A percentile compares a stretch with the other conserved stretches of the same genome.
Conservation (phyloP, 75 land plant species). For the Cupressus sempervirens region DNA sequence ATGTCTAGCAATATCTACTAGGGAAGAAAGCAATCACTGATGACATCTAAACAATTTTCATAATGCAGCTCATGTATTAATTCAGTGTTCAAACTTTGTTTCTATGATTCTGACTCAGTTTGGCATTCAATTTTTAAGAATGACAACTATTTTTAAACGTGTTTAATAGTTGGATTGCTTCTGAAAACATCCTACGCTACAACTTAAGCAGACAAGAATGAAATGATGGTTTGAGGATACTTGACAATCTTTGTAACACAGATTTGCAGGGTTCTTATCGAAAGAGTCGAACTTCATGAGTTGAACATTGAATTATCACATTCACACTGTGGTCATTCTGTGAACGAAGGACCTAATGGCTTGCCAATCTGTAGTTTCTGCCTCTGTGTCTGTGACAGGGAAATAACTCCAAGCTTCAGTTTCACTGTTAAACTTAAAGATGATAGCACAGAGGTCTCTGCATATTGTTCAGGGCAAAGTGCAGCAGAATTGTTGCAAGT, state of each 20-base stretch:
- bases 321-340: conserved; percentile 47
- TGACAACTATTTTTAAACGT: not conserved
- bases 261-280: conserved; percentile 54
- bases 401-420: conserved; percentile 33
- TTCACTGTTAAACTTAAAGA: conserved; percentile 46
- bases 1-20: not conserved
- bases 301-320: conserved; percentile 36
- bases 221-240: not conserved
- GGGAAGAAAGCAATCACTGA: not conserved
- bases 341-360: conserved; percentile 25
- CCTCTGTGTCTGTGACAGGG: conserved; percentile 28
- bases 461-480: conserved; percentile 65
- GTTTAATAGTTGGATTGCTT: not conserved
- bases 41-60: not conserved
- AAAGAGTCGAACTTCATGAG: conserved; percentile 37
- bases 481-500: conserved; percentile 70
- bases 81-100: not conserved
- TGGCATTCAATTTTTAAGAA: not conserved
- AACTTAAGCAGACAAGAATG: not conserved
- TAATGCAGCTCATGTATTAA: not conserved
- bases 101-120: not conserved
- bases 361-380: conserved; percentile 48
- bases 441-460: conserved; percentile 41
- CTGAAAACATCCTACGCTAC: not conserved
- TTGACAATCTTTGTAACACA: conserved; percentile 16